Evolutionary conservation across 306 rosid species (phyloP).

Genomic region (Herpetospermum pedunculosum): DNA sequence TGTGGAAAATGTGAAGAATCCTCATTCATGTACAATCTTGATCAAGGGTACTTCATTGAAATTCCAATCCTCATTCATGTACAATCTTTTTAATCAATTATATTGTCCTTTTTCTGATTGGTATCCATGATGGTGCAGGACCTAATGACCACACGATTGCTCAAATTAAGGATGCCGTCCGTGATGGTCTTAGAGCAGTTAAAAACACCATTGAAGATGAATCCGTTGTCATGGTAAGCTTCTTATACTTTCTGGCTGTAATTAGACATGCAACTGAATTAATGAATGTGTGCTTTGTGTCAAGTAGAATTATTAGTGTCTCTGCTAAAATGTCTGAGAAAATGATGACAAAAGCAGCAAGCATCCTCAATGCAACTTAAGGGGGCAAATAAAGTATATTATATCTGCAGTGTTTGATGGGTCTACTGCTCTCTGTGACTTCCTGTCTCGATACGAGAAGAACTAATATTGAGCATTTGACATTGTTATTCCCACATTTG

Average conservation of each 20-base stretch:
- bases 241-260: neutral
- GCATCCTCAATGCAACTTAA: neutral
- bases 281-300: neutral
- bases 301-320: neutral
- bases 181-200: conserved; percentile 94
- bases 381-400: neutral
- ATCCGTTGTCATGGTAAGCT: conserved; percentile 64
- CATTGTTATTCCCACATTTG: neutral
- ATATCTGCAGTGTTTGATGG: neutral
- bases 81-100: neutral
- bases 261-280: neutral
- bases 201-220: conserved; percentile 96
- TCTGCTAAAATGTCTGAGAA: neutral
- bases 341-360: neutral
- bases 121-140: conserved; percentile 37
- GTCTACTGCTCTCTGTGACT: neutral
- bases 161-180: conserved; percentile 95
- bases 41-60: conserved; percentile 53
- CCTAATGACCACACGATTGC: conserved; percentile 98
- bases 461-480: neutral
- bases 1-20: conserved; percentile 84
- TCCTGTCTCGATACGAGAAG: neutral
- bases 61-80: neutral
- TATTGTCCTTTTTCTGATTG: conserved; percentile 34
- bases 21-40: conserved; percentile 88